Evolutionary conservation across 2,329 filamentous ascomycete species (phyloP), one percentile per base, ranked within the genome.

Genomic region (Aspergillus cejpii): DNA sequence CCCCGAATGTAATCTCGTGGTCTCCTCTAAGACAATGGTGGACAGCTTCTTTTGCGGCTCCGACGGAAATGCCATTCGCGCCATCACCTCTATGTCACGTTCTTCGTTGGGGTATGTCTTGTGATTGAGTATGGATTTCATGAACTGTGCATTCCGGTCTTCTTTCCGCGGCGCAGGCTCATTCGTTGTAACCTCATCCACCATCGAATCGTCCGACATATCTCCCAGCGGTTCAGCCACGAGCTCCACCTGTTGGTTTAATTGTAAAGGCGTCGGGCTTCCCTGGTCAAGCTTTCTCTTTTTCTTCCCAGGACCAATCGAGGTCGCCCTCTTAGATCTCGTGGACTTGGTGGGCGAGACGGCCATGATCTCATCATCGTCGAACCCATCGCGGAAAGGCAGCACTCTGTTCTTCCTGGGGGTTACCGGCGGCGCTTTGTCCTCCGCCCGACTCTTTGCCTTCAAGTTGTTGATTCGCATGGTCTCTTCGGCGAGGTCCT

Each of bases 351-450:
- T 78, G 3, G 78, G 78, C 2, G 78, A 81, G 1, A 72, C 60
- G 49, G 75, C 68, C 44, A 74, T 62, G 6, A 83, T 72, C 56
- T 83, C 78, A 44, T 76, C 74, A 50, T 83, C 78, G 44, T 82
- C 77, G 56, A 84, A 84, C 14, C 80, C 80, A 65, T 84, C 80
- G 12, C 78, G 72, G 27, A 77, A 71, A 2, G 72, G 70, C 1
- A 73, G 62, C 5, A 62, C 61, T 49, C 66, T 71, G n/a, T 66
- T 61, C 51, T 73, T 77, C 47, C 64, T 75, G 0, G 78, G 77
- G 1, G 78, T 80, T 1, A 66, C 57, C 1, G 73, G 73, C 29
- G 64, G 67, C 19, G 52, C 45, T 42, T 62, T 66, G 12, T 68
- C 68, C 11, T 63, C 59, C 14, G 50, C 28, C 37, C 59, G 61